phyloP scores from a whole-genome alignment of 108 stramenopile genomes.

The Nannochloropsis granulata region DNA sequence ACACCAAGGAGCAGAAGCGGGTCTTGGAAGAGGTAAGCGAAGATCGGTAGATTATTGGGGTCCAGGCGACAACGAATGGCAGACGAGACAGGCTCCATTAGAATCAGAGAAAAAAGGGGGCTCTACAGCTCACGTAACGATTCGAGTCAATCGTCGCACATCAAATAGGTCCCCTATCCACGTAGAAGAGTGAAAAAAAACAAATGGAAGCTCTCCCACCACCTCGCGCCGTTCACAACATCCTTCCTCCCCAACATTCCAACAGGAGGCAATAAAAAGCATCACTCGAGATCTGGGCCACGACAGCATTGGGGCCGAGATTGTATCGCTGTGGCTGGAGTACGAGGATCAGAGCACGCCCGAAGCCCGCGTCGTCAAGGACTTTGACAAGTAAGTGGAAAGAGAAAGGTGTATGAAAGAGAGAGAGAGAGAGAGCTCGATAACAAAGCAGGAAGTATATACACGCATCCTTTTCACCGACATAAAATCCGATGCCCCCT shows the following conservation, averaged over 20 bases:
- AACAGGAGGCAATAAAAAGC: background rate
- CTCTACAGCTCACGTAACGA: too few relatives aligned
- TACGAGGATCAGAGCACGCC: conserved; percentile 23
- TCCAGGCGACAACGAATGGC: too few relatives aligned
- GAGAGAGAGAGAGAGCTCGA: background rate
- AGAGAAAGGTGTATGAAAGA: background rate
- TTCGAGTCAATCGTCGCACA: too few relatives aligned
- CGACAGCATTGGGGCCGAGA: background rate
- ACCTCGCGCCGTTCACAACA: too few relatives aligned
- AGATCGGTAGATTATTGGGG: too few relatives aligned
- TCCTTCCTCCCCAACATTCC: too few relatives aligned
- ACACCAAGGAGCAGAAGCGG: conserved; percentile 32
- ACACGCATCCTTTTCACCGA: background rate
- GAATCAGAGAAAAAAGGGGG: too few relatives aligned
- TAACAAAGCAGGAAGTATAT: background rate
- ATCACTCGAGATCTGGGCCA: background rate
- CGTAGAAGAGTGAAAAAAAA: too few relatives aligned
- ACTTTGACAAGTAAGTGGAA: conserved; percentile 31
- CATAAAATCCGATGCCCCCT: background rate
- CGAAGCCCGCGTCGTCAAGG: conserved; percentile 30
- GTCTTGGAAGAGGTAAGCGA: conserved; percentile 17
- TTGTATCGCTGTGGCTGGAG: conserved; percentile 14
- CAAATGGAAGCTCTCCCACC: too few relatives aligned
- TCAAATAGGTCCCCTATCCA: too few relatives aligned
- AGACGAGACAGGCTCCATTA: too few relatives aligned